Base-by-base conservation (phyloP, 2,329 filamentous ascomycete species). In the Penicillium hordei region DNA sequence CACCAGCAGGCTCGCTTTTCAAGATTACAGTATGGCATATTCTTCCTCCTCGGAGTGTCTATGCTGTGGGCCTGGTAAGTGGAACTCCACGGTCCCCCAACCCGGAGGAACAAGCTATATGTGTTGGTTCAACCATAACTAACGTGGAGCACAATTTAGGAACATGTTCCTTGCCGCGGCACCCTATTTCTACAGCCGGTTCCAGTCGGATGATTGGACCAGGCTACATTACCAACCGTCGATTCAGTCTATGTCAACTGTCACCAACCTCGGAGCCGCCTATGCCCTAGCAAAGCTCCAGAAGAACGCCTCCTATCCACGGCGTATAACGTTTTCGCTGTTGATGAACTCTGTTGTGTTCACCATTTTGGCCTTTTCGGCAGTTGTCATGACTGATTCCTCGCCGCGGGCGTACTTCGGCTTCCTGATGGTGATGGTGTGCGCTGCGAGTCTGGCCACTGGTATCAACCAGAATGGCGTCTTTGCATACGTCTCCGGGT, bases 151-250 rank as follows among this genome's bases (percentile, higher is more conserved):
- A 45, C 46, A 40, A 31, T 23, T n/a, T 48, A 61, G 91, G 91
- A 97, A 97, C 79, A 97, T 97, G 93, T 97, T 97, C 75, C 85
- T 97, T 66, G 93, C 94, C 45, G 92, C 93, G 9, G 91, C 91
- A 1, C 91, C 93, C 5, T 97, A 97, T 80, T 97, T 97, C 77
- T 87, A 93, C 69, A 82, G 81, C 49, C 91, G 93, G 65, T 96
- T 97, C 75, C 78, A 83, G 45, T 81, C 82, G 59, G 85, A 88
- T 71, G 78, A 85, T 53, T 89, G 86, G 82, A 87, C 95, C 56
- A 82, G 88, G 36, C 81, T 85, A 62, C 90, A 92, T 79, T 97
- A 96, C 78, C 93, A 97, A 73, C 89, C 93, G 12, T 87, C 90
- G 58, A 93, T 97, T 71, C 83, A 95, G 58, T 90, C 91, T 34